These are phyloP conservation scores for Hortiboletus campestris DNA, from an alignment of 768 basidiomycete species.

Conservation along the genomic window DNA sequence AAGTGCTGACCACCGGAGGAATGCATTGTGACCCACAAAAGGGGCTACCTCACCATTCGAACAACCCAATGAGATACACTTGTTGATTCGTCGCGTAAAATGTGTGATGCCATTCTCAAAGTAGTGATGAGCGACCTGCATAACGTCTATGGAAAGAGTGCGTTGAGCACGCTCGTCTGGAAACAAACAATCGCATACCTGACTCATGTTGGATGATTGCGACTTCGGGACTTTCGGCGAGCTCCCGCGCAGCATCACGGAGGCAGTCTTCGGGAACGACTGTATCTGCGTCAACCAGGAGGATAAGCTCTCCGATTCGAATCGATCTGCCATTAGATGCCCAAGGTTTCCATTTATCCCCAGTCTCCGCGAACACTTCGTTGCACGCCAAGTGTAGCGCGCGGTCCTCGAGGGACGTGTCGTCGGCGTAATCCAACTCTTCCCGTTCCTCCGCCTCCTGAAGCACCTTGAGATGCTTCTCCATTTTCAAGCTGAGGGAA, in stretches of 20 bases:
- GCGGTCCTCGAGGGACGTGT: conserved; percentile 60
- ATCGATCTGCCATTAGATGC: conserved; percentile 72
- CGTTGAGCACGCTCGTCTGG: not conserved
- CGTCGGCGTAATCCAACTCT: conserved; percentile 36
- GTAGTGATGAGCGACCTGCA: conserved; percentile 88
- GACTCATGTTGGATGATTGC: conserved; percentile 92
- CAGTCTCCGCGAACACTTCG: conserved; percentile 62
- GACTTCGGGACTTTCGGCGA: conserved; percentile 55
- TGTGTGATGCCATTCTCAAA: conserved; percentile 91
- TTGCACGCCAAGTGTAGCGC: conserved; percentile 75
- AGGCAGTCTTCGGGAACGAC: conserved; percentile 90
- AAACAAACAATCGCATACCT: conserved; percentile 45
- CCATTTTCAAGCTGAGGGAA: conserved; percentile 37
- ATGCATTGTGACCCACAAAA: conserved; percentile 87
- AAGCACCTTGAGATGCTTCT: conserved; percentile 36
- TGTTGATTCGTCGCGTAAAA: conserved; percentile 87
- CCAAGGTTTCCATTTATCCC: conserved; percentile 66
- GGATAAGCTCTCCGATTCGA: conserved; percentile 74
- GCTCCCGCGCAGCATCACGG: conserved; percentile 84
- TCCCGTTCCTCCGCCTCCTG: conserved; percentile 43
- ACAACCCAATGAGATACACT: conserved; percentile 73
- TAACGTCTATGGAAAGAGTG: conserved; percentile 54
- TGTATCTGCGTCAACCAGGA: conserved; percentile 87
- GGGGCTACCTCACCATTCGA: conserved; percentile 77
- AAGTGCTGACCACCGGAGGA: conserved; percentile 84